Percentiles rank a stretch among this genome's conserved stretches.
Conservation (phyloP, 73 alveolate genomes). For the Uronychia binucleata region DNA sequence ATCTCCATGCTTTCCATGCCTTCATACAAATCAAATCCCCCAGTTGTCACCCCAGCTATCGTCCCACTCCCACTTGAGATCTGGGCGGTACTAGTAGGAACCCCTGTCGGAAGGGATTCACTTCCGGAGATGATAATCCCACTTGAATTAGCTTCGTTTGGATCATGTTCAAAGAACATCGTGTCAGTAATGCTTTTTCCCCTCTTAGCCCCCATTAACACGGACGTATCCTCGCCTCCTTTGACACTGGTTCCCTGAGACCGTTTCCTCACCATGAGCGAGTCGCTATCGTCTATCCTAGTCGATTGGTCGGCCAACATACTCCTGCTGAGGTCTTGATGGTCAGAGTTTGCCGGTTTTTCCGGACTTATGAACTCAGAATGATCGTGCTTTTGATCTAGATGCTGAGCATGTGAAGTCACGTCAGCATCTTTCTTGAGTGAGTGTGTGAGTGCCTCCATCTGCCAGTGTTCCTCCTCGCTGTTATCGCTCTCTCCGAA, state of each 20-base stretch:
- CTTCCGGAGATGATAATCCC: too few relatives aligned
- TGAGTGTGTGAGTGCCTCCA: not conserved
- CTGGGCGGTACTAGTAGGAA: not conserved
- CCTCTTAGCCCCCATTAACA: constrained; percentile 8
- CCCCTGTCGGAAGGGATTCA: not conserved
- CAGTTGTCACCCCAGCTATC: not conserved
- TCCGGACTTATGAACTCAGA: not conserved
- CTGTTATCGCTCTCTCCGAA: too few relatives aligned
- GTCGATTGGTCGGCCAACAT: not conserved
- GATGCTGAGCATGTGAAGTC: not conserved
- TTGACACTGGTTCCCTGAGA: not conserved
- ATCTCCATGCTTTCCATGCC: too few relatives aligned
- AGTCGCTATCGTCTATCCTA: not conserved
- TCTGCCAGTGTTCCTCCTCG: not conserved
- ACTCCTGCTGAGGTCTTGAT: not conserved
- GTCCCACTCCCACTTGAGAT: not conserved
- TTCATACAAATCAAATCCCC: too few relatives aligned
- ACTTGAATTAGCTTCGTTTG: too few relatives aligned
- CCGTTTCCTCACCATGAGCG: not conserved
- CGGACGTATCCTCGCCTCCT: constrained; percentile 6
- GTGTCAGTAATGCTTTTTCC: constrained; percentile 19
- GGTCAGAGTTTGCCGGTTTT: not conserved
- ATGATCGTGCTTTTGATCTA: not conserved
- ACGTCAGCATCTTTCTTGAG: not conserved
- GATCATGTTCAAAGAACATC: not conserved